Percentiles rank a stretch among this genome's conserved stretches.
These are phyloP conservation scores for Pseudevernia furfuracea DNA, from an alignment of 495 filamentous ascomycete genomes.

Conservation along the genomic window DNA sequence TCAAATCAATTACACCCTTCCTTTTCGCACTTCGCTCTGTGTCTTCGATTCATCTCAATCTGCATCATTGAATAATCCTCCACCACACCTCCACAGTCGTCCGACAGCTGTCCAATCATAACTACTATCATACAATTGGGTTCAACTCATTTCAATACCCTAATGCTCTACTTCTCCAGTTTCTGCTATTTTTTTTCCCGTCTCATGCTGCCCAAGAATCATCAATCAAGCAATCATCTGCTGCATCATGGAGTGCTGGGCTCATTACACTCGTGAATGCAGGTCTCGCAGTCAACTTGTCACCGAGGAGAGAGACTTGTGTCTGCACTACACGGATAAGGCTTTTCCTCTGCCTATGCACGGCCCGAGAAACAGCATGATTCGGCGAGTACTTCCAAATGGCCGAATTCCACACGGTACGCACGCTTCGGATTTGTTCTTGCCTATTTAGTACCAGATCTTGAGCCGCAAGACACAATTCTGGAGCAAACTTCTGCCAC, in stretches of 20 bases:
- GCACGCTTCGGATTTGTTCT: not conserved
- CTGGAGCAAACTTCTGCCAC: not conserved
- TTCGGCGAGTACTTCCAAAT: not conserved
- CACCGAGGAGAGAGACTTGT: not conserved
- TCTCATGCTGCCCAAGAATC: not conserved
- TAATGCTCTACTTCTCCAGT: not conserved
- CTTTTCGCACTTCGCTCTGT: not conserved
- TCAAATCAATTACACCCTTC: not conserved
- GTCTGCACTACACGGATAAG: not conserved
- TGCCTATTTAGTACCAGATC: not conserved
- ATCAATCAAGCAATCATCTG: not conserved
- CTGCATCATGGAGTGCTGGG: slow-evolving; percentile 16
- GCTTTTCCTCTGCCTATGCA: slow-evolving; percentile 2
- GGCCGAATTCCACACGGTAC: slow-evolving; percentile 3
- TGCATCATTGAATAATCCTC: not conserved
- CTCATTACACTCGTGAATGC: slow-evolving; percentile 11
- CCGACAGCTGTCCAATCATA: not conserved
- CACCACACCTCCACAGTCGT: not conserved
- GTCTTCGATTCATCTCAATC: not conserved
- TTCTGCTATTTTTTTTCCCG: not conserved
- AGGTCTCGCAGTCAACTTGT: slow-evolving; percentile 10
- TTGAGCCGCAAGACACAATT: not conserved
- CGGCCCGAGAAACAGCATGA: not conserved
- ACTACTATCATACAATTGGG: not conserved
- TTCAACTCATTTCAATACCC: not conserved